Evolutionary conservation across 345 rosid species (phyloP).

Genomic region (Moricandia moricandioides): DNA sequence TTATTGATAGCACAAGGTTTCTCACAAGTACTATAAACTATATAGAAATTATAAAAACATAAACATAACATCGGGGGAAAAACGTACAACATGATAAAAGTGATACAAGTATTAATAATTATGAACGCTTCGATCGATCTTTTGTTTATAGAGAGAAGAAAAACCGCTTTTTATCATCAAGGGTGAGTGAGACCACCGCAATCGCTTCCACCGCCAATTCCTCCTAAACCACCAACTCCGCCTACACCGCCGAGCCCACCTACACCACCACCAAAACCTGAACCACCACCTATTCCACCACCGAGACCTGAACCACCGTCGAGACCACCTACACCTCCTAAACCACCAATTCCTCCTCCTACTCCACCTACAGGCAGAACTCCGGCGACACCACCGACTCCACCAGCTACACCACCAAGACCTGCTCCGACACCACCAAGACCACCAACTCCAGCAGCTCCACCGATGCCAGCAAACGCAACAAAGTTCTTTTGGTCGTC

Average conservation of each 20-base stretch:
- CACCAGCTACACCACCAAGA: conserved; percentile 36
- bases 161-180: not conserved
- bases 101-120: not conserved
- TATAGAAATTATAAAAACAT: conserved; percentile 8
- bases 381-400: conserved; percentile 24
- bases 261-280: conserved; percentile 37
- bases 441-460: conserved; percentile 32
- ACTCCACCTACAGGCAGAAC: conserved; percentile 32
- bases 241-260: conserved; percentile 40
- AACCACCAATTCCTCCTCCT: conserved; percentile 35
- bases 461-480: conserved; percentile 55
- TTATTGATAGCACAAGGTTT: conserved; percentile 28
- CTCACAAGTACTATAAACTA: conserved; percentile 1
- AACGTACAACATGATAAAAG: not conserved
- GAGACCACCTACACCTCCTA: conserved; percentile 27
- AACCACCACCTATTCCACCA: conserved; percentile 37
- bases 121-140: conserved; percentile 4
- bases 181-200: conserved; percentile 36
- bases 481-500: conserved; percentile 58
- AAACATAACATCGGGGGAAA: not conserved
- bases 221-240: conserved; percentile 39
- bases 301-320: conserved; percentile 40
- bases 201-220: conserved; percentile 39
- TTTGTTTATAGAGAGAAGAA: not conserved
- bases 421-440: conserved; percentile 32